A percentile compares a stretch with the other conserved stretches of the same genome.
These are phyloP conservation scores for Cystofilobasidium ferigula DNA, from an alignment of 768 basidiomycete species.

Conservation along the genomic window DNA sequence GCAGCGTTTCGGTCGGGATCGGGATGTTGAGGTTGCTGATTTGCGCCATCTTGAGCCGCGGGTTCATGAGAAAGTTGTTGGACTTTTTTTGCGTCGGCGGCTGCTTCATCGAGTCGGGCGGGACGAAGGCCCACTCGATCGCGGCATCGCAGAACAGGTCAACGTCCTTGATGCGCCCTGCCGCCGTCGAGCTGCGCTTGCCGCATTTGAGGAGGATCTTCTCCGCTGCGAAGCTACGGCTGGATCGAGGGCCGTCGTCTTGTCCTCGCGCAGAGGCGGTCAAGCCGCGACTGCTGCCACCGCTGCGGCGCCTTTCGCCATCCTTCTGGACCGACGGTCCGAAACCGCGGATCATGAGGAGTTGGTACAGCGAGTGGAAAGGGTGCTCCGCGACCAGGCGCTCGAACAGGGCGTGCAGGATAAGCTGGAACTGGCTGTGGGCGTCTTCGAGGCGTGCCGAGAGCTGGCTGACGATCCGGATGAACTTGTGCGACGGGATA, in stretches of 20 bases:
- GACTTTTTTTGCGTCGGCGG: background rate
- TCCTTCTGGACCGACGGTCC: background rate
- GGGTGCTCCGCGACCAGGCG: slow-evolving; percentile 78
- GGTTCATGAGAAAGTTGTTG: background rate
- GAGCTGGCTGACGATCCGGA: slow-evolving; percentile 85
- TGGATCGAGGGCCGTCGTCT: background rate
- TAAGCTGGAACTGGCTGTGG: slow-evolving; percentile 43
- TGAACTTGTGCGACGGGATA: slow-evolving; percentile 76
- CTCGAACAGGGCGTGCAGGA: slow-evolving; percentile 54
- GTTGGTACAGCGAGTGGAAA: slow-evolving; percentile 82
- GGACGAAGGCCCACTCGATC: slow-evolving; percentile 28
- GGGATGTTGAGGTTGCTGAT: slow-evolving; percentile 59
- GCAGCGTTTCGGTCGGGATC: slow-evolving; percentile 60
- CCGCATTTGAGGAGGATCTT: slow-evolving; percentile 25
- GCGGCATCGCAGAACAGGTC: slow-evolving; percentile 28
- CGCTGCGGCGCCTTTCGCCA: background rate
- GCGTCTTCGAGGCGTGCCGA: slow-evolving; percentile 57
- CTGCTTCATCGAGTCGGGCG: slow-evolving; percentile 7
- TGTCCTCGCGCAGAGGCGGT: background rate
- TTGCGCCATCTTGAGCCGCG: slow-evolving; percentile 39
- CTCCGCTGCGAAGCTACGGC: slow-evolving; percentile 28
- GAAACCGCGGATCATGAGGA: slow-evolving; percentile 53
- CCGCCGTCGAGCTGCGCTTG: slow-evolving; percentile 1
- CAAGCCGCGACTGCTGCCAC: background rate
- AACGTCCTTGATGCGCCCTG: slow-evolving; percentile 20